Evolutionary conservation across 2,329 filamentous ascomycete species (phyloP).

Genomic region (Cryphonectria naterciae): DNA sequence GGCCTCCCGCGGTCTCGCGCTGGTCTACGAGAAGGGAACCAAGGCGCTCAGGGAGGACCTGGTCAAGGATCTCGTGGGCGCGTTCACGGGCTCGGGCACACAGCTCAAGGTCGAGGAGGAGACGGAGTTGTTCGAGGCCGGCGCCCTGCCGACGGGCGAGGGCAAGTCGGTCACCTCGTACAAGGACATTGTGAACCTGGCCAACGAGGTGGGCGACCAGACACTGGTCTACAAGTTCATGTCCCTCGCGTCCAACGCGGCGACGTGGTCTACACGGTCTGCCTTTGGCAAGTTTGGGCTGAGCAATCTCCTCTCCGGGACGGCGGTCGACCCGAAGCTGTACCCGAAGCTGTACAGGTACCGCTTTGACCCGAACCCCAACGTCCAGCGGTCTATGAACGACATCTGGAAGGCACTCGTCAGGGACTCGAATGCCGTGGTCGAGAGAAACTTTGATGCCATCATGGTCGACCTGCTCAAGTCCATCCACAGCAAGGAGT

Average conservation of each 20-base stretch:
- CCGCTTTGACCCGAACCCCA: conserved; percentile 90
- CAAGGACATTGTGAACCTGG: conserved; percentile 93
- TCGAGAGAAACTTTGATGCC: conserved; percentile 81
- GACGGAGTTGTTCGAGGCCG: conserved; percentile 91
- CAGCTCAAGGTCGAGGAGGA: conserved; percentile 84
- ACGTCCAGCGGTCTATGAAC: conserved; percentile 94
- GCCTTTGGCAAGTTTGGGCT: conserved; percentile 94
- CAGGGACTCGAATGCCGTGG: conserved; percentile 77
- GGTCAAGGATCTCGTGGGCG: conserved; percentile 83
- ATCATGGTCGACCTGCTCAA: conserved; percentile 88
- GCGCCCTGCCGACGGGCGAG: conserved; percentile 86
- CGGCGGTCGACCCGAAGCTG: conserved; percentile 85
- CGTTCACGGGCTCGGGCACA: conserved; percentile 79
- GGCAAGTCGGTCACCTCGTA: conserved; percentile 91
- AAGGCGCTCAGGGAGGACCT: conserved; percentile 78
- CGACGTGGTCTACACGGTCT: conserved; percentile 95
- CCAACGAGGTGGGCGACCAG: conserved; percentile 95
- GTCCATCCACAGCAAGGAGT: conserved; percentile 87
- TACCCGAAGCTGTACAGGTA: conserved; percentile 96
- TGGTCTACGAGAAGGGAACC: conserved; percentile 94
- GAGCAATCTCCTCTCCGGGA: conserved; percentile 88
- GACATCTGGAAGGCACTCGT: conserved; percentile 98
- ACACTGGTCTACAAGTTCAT: conserved; percentile 98
- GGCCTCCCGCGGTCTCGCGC: conserved; percentile 83
- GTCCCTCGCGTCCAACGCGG: conserved; percentile 93